Percentiles rank a stretch among this genome's conserved stretches.
Evolutionary conservation across 2,329 filamentous ascomycete genomes (phyloP).

Genomic region (Diplodia mutila): DNA sequence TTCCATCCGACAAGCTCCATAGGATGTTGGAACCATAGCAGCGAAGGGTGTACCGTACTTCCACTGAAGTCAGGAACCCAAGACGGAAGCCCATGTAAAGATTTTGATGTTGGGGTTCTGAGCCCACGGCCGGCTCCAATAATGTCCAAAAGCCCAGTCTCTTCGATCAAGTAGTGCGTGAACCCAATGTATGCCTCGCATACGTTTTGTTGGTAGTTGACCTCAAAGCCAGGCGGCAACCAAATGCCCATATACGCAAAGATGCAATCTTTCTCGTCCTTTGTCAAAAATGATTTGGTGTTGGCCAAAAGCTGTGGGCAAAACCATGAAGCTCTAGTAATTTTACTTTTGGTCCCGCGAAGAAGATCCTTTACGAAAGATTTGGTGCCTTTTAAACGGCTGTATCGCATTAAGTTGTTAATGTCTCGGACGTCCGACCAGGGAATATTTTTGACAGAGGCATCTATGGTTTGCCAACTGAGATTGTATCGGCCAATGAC

Average conservation of each 20-base stretch:
- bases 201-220: neutral
- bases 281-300: neutral
- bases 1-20: neutral
- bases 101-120: accelerated
- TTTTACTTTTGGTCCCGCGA: neutral
- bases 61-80: neutral
- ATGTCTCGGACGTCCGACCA: too few relatives aligned
- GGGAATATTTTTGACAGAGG: too few relatives aligned
- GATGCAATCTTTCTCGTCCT: neutral
- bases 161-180: neutral
- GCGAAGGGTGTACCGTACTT: accelerated
- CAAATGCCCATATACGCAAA: neutral
- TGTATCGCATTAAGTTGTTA: too few relatives aligned
- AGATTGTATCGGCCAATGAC: neutral
- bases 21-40: neutral
- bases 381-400: too few relatives aligned
- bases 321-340: neutral
- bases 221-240: neutral
- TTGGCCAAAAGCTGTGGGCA: neutral
- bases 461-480: neutral
- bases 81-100: neutral
- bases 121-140: neutral
- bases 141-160: neutral
- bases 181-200: neutral
- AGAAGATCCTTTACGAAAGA: too few relatives aligned